Evolutionary conservation across 306 rosid genomes (phyloP), one percentile per base, ranked within the genome.

Genomic region (Neltuma alba): DNA sequence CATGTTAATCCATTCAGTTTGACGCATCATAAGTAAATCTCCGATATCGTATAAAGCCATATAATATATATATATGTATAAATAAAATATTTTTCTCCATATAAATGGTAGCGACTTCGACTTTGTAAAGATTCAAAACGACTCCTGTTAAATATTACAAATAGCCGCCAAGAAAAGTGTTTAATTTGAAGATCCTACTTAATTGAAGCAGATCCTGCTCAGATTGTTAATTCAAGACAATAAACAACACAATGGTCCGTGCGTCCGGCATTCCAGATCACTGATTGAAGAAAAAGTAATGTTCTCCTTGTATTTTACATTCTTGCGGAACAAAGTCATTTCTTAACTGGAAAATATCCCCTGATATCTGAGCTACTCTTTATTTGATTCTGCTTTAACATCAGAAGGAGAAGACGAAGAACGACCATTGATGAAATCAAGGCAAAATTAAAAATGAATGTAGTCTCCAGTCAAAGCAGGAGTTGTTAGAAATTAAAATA

Each of bases 231-330:
- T 54, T 54, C 61, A 21, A 8, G 9, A 68, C 27, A 66, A 67
- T 9, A 37, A 69, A 40, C 27, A 23, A 28, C 36, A 33, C 64
- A 14, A 4, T 36, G 64, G 33, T 25, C 63, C 33, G 15, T 57
- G 11, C 63, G 18, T 63, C 66, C 44, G 75, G 52, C 20, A 21
- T 34, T 68, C 36, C 42, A 57, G 54, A 81, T 45, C 36, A 23
- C 15, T 34, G 36, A 16, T 47, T 6, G 70, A 41, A 31, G 18
- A 70, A 33, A 21, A 41, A 41, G 38, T 71, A 50, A 21, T 34
- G 70, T 14, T 65, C 12, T 64, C 18, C 13, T 89, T 89, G 78
- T 89, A 42, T 4, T 42, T 45, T 40, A 23, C 54, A 38, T 27
- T 45, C 38, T 21, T 57, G 52, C 13, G 18, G 48, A 45, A 73